Evolutionary conservation across 805 yeast species (phyloP).

Genomic region (Wickerhamomyces rabaulensis): DNA sequence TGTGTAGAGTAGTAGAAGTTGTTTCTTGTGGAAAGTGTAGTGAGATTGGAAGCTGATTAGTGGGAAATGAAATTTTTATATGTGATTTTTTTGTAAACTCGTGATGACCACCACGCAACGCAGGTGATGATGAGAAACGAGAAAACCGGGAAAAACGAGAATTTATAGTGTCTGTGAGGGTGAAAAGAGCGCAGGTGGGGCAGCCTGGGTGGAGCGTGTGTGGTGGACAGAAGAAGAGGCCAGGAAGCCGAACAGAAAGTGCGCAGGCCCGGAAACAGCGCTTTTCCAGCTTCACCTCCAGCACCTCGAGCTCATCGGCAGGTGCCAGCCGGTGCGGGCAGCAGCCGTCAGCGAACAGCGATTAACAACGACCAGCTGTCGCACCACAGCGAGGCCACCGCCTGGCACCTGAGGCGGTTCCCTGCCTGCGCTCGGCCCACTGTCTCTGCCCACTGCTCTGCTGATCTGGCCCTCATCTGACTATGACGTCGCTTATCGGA

Average conservation of each 20-base stretch:
- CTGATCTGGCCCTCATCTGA: neutral
- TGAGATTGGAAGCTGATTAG: neutral
- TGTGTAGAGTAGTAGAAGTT: neutral
- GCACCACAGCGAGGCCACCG: no score
- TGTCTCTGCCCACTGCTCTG: neutral
- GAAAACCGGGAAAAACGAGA: neutral
- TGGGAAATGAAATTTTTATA: neutral
- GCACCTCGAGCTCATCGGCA: neutral
- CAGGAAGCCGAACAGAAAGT: no score
- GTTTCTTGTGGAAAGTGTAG: no score
- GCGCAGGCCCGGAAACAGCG: no score
- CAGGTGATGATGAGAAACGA: neutral
- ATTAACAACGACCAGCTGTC: neutral
- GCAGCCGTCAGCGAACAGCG: neutral
- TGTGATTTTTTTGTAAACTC: neutral
- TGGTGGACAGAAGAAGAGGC: no score
- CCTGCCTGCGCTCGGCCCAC: neutral
- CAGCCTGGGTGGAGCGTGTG: no score
- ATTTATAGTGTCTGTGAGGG: neutral
- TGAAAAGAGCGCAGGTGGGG: no score
- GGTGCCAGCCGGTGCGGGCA: neutral
- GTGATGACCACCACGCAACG: constrained; percentile 10
- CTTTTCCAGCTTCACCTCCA: neutral
- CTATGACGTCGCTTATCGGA: neutral
- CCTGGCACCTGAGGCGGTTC: no score